These are phyloP conservation scores for Macrolepiota fuliginosa DNA, from an alignment of 768 basidiomycete species.

Conservation along the genomic window DNA sequence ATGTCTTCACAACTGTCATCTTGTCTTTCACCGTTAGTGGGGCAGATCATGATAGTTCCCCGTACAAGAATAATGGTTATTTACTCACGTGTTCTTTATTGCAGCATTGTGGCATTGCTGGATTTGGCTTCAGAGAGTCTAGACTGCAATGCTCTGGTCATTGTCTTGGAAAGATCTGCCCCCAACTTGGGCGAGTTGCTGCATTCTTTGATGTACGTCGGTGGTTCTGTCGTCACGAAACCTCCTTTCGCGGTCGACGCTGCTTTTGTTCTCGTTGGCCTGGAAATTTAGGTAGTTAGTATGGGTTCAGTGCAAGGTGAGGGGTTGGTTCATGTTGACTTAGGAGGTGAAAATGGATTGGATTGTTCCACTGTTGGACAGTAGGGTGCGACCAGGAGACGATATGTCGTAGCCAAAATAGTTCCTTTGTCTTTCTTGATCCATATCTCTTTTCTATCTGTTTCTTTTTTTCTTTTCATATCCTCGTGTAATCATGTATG, in stretches of 20 bases:
- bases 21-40: slow-evolving; percentile 7
- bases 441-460: background rate
- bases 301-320: background rate
- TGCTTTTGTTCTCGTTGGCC: slow-evolving; percentile 79
- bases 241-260: slow-evolving; percentile 75
- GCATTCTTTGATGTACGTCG: slow-evolving; percentile 92
- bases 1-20: slow-evolving; percentile 16
- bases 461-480: background rate
- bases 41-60: slow-evolving; percentile 10
- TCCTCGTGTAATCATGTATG: background rate
- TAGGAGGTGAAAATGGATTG: background rate
- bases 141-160: slow-evolving; percentile 73
- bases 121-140: slow-evolving; percentile 87
- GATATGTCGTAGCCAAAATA: background rate
- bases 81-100: slow-evolving; percentile 13
- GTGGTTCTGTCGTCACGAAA: slow-evolving; percentile 80
- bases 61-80: background rate
- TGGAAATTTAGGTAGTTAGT: slow-evolving; percentile 58
- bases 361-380: background rate
- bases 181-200: slow-evolving; percentile 70
- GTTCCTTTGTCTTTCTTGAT: background rate
- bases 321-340: background rate
- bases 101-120: slow-evolving; percentile 80
- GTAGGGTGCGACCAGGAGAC: background rate
- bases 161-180: slow-evolving; percentile 74